Base-by-base conservation (phyloP, 805 yeast genomes). In the Yarrowia yakushimensis region DNA sequence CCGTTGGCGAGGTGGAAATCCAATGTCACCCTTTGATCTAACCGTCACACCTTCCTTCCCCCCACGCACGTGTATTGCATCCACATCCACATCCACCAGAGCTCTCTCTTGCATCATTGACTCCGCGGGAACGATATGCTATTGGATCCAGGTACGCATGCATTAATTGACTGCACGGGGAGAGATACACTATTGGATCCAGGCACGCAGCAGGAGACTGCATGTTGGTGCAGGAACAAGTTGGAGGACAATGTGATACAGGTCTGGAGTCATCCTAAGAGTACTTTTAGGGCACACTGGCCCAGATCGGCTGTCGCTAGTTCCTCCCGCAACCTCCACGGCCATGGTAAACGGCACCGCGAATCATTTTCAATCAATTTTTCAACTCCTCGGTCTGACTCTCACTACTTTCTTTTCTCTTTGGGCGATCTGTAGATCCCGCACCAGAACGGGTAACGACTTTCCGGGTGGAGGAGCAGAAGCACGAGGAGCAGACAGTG, bases 391-490 rank as follows among this genome's bases (percentile, higher is more conserved):
- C 30, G 17, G 45, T 18, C 23, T 18, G 7, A 36, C 41, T 36
- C n/a, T n/a, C n/a, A 10, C 43, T 41, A 22, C 17, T 41, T 15
- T 22, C 43, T 12, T 8, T 18, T 41, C 45, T 13, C 45, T 23
- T 41, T 23, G 30, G 30, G 3, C 20, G 30, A 23, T 25, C 30
- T 22, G 52, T 18, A 22, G 52, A 45, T 45, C 52, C 52, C 52
- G 37, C 39, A 22, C 55, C 52, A 25, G 28, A 48, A 48, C 8
- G 15, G 55, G 55, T 31, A 48, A 22, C 39, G 27, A 17, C 18
- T 10, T 31, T 23, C 54, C 27, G 55, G 55, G 55, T 48, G 55
- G 55, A 48, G 55, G 55, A 36, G 11, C n/a, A n/a, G n/a, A n/a
- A n/a, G n/a, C n/a, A n/a, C n/a, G n/a, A n/a, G n/a, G n/a, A n/a